Base-by-base conservation (phyloP, 306 rosid species). In the Vicia faba region DNA sequence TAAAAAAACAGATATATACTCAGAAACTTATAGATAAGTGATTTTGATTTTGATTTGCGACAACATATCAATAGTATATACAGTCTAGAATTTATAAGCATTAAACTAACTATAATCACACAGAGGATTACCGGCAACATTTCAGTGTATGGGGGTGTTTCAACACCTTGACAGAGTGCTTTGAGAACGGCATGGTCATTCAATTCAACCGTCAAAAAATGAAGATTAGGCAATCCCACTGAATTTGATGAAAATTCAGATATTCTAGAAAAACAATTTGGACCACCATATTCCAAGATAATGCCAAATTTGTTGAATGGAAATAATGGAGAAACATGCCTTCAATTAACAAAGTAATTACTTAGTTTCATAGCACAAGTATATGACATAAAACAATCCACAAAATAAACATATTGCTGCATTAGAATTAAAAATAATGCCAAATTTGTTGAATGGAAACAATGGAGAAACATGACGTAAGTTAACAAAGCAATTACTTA, bases 221-320 rank as follows among this genome's bases (percentile, higher is more conserved):
- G 90, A 72, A 78, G 78, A 35, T 58, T 81, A 40, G 85, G 85
- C 76, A 68, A 43, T 60, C 81, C 82, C 10, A 63, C 56, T 16
- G 39, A 51, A 59, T 66, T 78, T 72, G 82, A 23, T 15, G 66
- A 53, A 63, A 75, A 73, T 53, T 78, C 57, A 23, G 84, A 72
- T 66, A 83, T 73, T 78, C 73, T 79, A 53, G 90, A 79, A 14
- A 77, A 75, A 64, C 67, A 64, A 57, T 45, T 12, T 23, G 78
- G 58, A 66, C 86, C 87, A 66, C 90, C 90, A 80, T 85, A 85
- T 83, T 85, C 90, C 85, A 85, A 71, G 76, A 85, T 75, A 57
- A 73, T 66, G 79, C 71, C 57, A 59, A 85, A 83, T 53, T 73
- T 83, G 79, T 83, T 80, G 82, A 83, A 78, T 23, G 85, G 90